A percentile compares a stretch with the other conserved stretches of the same genome.
Conservation (phyloP, 495 filamentous ascomycete genomes). For the Xylaria flabelliformis region DNA sequence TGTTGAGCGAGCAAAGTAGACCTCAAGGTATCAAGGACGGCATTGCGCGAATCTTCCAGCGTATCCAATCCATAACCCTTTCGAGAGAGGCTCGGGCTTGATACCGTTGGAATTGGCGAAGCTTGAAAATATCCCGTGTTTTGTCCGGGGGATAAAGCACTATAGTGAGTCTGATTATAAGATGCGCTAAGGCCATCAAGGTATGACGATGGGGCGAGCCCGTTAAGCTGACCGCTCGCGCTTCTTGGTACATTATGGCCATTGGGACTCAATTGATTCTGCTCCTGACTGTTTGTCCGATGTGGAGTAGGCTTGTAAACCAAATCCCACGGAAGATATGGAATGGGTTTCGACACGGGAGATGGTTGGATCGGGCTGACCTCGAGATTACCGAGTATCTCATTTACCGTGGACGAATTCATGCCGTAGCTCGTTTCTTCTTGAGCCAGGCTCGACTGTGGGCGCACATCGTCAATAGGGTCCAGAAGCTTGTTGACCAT, state of each 20-base stretch:
- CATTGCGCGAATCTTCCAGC: conserved; percentile 34
- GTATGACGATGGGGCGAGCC: conserved; percentile 33
- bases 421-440: conserved; percentile 48
- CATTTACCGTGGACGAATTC: conserved; percentile 46
- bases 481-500: conserved; percentile 52
- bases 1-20: conserved; percentile 38
- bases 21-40: conserved; percentile 36
- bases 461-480: conserved; percentile 41
- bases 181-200: conserved; percentile 29
- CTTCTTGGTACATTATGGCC: conserved; percentile 37
- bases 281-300: conserved; percentile 33
- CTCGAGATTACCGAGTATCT: conserved; percentile 41
- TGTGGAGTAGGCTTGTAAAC: conserved; percentile 47
- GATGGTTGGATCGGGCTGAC: conserved; percentile 42
- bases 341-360: conserved; percentile 46
- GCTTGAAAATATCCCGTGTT: conserved; percentile 13
- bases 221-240: conserved; percentile 31
- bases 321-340: conserved; percentile 52
- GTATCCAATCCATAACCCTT: conserved; percentile 23
- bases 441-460: conserved; percentile 36
- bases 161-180: conserved; percentile 16
- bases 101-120: conserved; percentile 13
- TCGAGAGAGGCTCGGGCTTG: conserved; percentile 18
- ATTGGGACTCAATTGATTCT: conserved; percentile 27
- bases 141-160: conserved; percentile 7